A percentile compares a stretch with the other conserved stretches of the same genome.
Conservation (phyloP, 2,329 filamentous ascomycete genomes). For the Aspergillus ochraceus region DNA sequence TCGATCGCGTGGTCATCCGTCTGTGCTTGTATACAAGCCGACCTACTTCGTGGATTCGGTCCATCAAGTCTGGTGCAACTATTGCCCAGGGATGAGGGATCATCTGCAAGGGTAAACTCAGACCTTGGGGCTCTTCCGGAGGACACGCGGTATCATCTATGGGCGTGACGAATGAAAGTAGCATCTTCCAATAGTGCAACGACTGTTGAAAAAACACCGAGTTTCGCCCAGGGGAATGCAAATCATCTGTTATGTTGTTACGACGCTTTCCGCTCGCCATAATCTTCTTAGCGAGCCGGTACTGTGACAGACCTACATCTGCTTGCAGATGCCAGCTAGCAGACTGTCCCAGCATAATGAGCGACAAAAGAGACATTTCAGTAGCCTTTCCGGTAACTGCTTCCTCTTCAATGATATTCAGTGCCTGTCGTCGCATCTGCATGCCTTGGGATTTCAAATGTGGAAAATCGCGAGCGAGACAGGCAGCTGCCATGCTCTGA, state of each 20-base stretch:
- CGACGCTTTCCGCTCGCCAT: neutral
- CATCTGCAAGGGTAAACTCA: neutral
- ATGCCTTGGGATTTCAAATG: neutral
- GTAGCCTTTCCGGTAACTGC: neutral
- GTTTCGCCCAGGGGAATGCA: neutral
- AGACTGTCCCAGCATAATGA: neutral
- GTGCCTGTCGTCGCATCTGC: neutral
- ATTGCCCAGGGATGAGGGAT: neutral
- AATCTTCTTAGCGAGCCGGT: neutral
- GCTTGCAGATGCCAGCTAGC: neutral
- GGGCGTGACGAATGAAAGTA: neutral
- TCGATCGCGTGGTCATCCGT: neutral
- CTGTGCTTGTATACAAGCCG: neutral
- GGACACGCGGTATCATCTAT: neutral
- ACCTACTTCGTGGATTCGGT: neutral
- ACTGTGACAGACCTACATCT: neutral
- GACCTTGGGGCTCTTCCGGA: neutral
- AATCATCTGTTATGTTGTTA: neutral
- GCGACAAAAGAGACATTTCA: neutral
- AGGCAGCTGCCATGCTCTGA: conserved; percentile 1
- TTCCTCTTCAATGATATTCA: neutral
- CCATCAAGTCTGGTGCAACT: neutral
- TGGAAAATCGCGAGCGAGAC: neutral
- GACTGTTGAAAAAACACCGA: neutral
- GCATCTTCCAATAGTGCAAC: neutral